Percentiles rank a stretch among this genome's conserved stretches.
phyloP scores from a whole-genome alignment of 495 filamentous ascomycete species.

The Penicillium silybi region DNA sequence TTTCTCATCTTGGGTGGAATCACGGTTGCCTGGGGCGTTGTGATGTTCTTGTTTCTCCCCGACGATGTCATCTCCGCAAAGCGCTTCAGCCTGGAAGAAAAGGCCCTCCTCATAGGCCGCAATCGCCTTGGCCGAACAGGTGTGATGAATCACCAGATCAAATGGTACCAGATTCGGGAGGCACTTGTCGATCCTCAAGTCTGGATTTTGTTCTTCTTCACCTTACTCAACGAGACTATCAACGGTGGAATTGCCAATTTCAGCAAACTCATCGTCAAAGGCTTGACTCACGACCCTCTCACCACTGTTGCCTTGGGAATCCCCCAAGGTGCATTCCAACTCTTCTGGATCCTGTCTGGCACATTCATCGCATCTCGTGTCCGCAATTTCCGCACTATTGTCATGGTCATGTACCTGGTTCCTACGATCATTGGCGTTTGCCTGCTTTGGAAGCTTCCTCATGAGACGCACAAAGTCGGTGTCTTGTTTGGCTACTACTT shows the following conservation, averaged over 20 bases:
- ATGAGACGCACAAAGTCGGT: slow-evolving; percentile 27
- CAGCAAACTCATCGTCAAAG: slow-evolving; percentile 39
- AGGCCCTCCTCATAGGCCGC: slow-evolving; percentile 36
- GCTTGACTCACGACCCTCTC: slow-evolving; percentile 26
- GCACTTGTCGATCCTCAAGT: slow-evolving; percentile 30
- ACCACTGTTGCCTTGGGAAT: slow-evolving; percentile 33
- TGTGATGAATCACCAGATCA: slow-evolving; percentile 39
- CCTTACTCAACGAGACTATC: slow-evolving; percentile 34
- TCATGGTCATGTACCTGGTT: slow-evolving; percentile 35
- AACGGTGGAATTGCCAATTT: slow-evolving; percentile 38
- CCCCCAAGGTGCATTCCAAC: slow-evolving; percentile 37
- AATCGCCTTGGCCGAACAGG: slow-evolving; percentile 37
- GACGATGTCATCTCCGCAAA: slow-evolving; percentile 35
- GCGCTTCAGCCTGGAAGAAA: slow-evolving; percentile 36
- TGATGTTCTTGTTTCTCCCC: slow-evolving; percentile 36
- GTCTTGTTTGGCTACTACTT: slow-evolving; percentile 42
- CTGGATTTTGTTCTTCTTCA: slow-evolving; percentile 42
- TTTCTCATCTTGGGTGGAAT: slow-evolving; percentile 37
- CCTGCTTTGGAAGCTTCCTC: slow-evolving; percentile 35
- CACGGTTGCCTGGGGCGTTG: slow-evolving; percentile 36
- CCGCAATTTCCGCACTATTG: slow-evolving; percentile 28
- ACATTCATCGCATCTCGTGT: slow-evolving; percentile 31
- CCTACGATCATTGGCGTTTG: slow-evolving; percentile 33
- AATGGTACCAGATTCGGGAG: slow-evolving; percentile 45
- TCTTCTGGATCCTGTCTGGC: slow-evolving; percentile 32